Evolutionary conservation across 148 eudicot genomes (phyloP).

Genomic region (Drosera capensis): DNA sequence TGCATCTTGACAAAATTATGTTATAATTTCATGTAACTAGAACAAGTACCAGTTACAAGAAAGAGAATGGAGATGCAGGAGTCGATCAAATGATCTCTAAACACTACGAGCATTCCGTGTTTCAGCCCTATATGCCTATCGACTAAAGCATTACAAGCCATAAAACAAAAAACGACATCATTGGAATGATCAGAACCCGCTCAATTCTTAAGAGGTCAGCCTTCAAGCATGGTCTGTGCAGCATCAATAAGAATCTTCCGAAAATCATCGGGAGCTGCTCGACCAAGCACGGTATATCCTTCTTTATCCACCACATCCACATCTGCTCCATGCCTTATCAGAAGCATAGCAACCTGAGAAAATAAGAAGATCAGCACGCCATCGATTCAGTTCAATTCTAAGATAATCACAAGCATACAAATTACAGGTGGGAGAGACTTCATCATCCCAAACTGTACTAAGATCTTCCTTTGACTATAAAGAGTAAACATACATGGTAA

Average conservation of each 20-base stretch:
- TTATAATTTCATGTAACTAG: too few species aligned
- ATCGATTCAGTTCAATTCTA: not conserved
- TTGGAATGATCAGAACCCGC: too few species aligned
- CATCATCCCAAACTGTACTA: not conserved
- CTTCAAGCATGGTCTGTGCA: slow-evolving; percentile 92
- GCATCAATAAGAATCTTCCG: slow-evolving; percentile 60
- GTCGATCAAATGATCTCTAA: too few species aligned
- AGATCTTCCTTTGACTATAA: too few species aligned
- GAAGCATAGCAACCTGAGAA: slow-evolving; percentile 64
- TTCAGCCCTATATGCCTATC: too few species aligned
- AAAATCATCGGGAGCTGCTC: slow-evolving; percentile 58
- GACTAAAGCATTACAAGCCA: too few species aligned
- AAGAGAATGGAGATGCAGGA: too few species aligned
- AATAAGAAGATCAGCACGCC: not conserved
- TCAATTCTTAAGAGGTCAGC: slow-evolving; percentile 16
- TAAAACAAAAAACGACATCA: not conserved
- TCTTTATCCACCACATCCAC: slow-evolving; percentile 87
- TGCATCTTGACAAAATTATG: too few species aligned
- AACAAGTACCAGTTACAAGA: too few species aligned
- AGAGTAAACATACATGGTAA: too few species aligned
- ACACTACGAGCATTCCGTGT: too few species aligned
- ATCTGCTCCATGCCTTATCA: slow-evolving; percentile 92
- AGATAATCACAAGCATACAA: not conserved
- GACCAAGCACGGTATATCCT: slow-evolving; percentile 86
- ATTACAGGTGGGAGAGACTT: too few species aligned